Evolutionary conservation across 176 grass and related monocot genomes (phyloP).

Genomic region (Cocos nucifera): DNA sequence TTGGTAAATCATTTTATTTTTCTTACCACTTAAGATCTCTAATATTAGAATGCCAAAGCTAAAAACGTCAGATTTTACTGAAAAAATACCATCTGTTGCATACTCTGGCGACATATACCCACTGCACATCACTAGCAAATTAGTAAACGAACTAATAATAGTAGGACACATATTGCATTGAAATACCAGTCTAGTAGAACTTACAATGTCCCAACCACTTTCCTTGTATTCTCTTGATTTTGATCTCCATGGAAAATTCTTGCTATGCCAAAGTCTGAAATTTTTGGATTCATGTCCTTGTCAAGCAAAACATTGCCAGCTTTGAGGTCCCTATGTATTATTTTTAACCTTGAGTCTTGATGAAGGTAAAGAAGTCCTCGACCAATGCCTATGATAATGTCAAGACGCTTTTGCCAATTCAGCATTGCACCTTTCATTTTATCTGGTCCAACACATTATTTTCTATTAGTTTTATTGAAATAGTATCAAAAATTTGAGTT

Average conservation of each 20-base stretch:
- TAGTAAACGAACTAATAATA: too few species aligned
- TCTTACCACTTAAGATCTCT: not conserved
- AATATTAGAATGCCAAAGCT: not conserved
- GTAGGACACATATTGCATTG: not conserved
- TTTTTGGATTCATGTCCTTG: constrained; percentile 16
- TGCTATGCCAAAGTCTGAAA: constrained; percentile 63
- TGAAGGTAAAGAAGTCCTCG: too few species aligned
- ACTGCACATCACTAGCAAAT: too few species aligned
- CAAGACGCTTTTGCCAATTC: constrained; percentile 27
- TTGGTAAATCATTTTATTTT: not conserved
- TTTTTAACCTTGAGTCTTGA: too few species aligned
- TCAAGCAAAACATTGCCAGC: too few species aligned
- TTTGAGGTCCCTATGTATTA: too few species aligned
- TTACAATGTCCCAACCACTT: constrained; percentile 70
- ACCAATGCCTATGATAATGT: constrained; percentile 41
- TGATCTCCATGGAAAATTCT: constrained; percentile 48
- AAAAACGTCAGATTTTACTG: too few species aligned
- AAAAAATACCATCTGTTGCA: too few species aligned
- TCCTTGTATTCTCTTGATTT: constrained; percentile 23
- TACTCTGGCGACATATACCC: too few species aligned
- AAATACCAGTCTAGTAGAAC: not conserved
- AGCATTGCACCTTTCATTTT: constrained; percentile 13
- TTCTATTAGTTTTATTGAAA: too few species aligned
- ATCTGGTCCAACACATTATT: constrained; percentile 19
- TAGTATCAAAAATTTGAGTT: too few species aligned